Percentiles rank a stretch among this genome's conserved stretches.
These are phyloP conservation scores for Avena sativa DNA, from an alignment of 176 grass and related monocot genomes.

Conservation along the genomic window DNA sequence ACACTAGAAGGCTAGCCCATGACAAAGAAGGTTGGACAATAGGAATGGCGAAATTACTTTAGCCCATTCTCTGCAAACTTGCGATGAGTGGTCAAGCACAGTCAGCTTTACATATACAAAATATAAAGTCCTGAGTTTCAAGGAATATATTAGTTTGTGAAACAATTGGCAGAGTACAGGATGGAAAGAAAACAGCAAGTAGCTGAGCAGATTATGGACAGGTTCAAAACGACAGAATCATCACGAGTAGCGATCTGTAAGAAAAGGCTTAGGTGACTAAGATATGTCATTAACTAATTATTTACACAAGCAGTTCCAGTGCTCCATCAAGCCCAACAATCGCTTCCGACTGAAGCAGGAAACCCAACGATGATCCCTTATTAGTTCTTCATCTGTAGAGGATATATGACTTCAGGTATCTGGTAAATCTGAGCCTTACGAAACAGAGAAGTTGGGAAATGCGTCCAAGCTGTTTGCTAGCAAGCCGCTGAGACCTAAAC, in stretches of 20 bases:
- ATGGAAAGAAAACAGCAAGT: neutral
- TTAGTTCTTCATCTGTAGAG: slow-evolving; percentile 25
- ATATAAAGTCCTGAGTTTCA: neutral
- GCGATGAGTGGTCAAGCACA: neutral
- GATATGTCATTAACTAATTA: slow-evolving; percentile 14
- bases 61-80: neutral
- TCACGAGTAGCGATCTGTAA: neutral
- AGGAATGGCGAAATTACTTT: neutral
- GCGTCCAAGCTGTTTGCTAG: slow-evolving; percentile 76
- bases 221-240: neutral
- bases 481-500: slow-evolving; percentile 58
- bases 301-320: slow-evolving; percentile 29
- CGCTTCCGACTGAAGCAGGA: slow-evolving; percentile 17
- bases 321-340: slow-evolving; percentile 23
- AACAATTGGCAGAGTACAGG: neutral
- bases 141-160: neutral
- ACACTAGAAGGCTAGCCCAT: neutral
- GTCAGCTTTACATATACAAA: neutral
- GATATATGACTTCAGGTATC: neutral
- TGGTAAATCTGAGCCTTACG: slow-evolving; percentile 44
- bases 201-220: slow-evolving; percentile 18
- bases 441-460: slow-evolving; percentile 80
- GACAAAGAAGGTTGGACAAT: neutral
- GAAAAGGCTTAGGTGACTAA: slow-evolving; percentile 11
- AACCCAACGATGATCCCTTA: neutral